Evolutionary conservation across 1,139 yeast genomes (phyloP), one percentile per base, ranked within the genome.

Genomic region (Yamadazyma kanchanaburiensis): DNA sequence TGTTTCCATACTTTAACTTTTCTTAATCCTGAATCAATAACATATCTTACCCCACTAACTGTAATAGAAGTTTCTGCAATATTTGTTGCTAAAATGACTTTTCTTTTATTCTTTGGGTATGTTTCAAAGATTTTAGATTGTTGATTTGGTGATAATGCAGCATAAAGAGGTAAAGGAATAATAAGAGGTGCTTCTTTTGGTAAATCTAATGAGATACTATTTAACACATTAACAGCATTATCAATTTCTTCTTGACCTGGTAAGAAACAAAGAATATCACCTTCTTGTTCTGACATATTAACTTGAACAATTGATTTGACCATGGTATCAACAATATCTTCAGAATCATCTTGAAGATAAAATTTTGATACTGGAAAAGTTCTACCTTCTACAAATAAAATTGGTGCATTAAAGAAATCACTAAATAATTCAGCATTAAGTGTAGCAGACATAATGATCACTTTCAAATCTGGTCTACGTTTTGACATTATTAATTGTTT

Each of bases 201-300:
- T 20, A 85, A 57, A 25, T 72, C 71, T 0, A 82, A 81, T 0
- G 91, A 73, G 8, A 86, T 50, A 25, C 75, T 72, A 25, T 64
- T 67, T 33, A 91, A 57, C 1, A 80, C 61, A 20, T 73, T 72
- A 0, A 81, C 89, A 17, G 87, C 82, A 42, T 81, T 83, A 51
- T 91, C 98, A 55, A 91, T 91, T 51, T 91, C 98, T 51, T 91
- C 99, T 55, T 94, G 97, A 42, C 98, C 98, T 0, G 97, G 94
- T 33, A 91, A 60, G 49, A 91, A 91, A 38, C 94, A 94, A 21
- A 91, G 59, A 10, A 91, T 74, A 53, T 94, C 99, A 23, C 99
- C 99, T 26, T 76, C 69, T 15, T 72, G 82, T 52, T 91, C 96
- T 3, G 84, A 68, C 44, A 74, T 65, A 51, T 91, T 89, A 10